A percentile compares a stretch with the other conserved stretches of the same genome.
These are phyloP conservation scores for Saprolegnia diclina DNA, from an alignment of 352 stramenopile genomes.

Conservation along the genomic window DNA sequence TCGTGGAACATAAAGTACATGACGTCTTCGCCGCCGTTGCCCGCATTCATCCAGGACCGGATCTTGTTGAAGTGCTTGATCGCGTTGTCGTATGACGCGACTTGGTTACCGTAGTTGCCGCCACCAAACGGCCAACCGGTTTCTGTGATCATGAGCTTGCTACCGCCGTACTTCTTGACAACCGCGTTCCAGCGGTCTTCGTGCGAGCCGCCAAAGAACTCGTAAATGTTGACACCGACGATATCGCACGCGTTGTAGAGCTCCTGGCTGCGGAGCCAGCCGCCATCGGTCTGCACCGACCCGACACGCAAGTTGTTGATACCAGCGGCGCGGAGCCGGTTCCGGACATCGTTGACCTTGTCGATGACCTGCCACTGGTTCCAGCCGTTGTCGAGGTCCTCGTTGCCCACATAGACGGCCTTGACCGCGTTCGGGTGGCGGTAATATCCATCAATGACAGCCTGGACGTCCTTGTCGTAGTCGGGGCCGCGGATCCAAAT, in stretches of 20 bases:
- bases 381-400: slow-evolving; percentile 53
- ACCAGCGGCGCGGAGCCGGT: slow-evolving; percentile 26
- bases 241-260: slow-evolving; percentile 36
- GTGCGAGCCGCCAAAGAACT: slow-evolving; percentile 37
- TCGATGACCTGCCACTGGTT: slow-evolving; percentile 40
- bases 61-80: slow-evolving; percentile 30
- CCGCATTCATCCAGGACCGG: neutral
- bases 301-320: slow-evolving; percentile 42
- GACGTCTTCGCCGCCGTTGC: slow-evolving; percentile 16
- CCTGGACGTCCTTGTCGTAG: slow-evolving; percentile 36
- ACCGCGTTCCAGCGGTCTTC: slow-evolving; percentile 42
- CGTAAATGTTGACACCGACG: slow-evolving; percentile 40
- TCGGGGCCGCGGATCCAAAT: slow-evolving; percentile 17
- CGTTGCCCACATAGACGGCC: slow-evolving; percentile 68
- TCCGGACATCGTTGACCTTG: slow-evolving; percentile 34
- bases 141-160: slow-evolving; percentile 33
- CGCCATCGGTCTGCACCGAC: slow-evolving; percentile 43
- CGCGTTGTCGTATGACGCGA: slow-evolving; percentile 29
- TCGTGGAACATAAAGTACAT: slow-evolving; percentile 25
- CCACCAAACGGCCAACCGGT: slow-evolving; percentile 32
- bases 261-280: slow-evolving; percentile 34
- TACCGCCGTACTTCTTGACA: slow-evolving; percentile 32
- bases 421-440: slow-evolving; percentile 37
- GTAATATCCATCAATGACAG: slow-evolving; percentile 42
- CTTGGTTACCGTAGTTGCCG: slow-evolving; percentile 25